Percentiles rank a stretch among this genome's conserved stretches.
Conservation (phyloP, 148 eudicot genomes). For the Fallopia convolvulus region DNA sequence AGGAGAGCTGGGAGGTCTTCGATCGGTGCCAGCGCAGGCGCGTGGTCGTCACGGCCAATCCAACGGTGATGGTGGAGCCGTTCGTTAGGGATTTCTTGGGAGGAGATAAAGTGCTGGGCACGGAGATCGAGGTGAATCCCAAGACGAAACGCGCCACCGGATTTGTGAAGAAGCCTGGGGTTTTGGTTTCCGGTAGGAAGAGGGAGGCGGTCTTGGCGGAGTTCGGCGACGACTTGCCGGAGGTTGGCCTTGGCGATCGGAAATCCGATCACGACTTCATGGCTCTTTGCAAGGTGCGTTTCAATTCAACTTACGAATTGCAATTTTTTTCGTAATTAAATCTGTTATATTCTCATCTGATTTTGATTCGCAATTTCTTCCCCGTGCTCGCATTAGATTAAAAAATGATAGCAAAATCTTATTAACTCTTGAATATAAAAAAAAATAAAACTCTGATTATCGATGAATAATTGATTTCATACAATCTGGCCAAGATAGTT, state of each 20-base stretch:
- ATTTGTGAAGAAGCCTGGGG: constrained; percentile 63
- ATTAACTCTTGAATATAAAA: too few relatives aligned
- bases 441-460: too few relatives aligned
- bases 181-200: constrained; percentile 75
- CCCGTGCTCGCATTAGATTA: too few relatives aligned
- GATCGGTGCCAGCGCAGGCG: constrained; percentile 55
- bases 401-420: too few relatives aligned
- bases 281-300: constrained; percentile 77
- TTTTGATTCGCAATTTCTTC: too few relatives aligned
- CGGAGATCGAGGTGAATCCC: constrained; percentile 80
- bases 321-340: neutral
- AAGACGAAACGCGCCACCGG: constrained; percentile 75
- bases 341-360: neutral
- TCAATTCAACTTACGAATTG: neutral
- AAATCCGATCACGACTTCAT: constrained; percentile 85
- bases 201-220: constrained; percentile 53
- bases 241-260: constrained; percentile 89
- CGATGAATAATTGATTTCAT: too few relatives aligned
- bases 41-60: constrained; percentile 89
- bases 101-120: constrained; percentile 82
- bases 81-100: constrained; percentile 82
- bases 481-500: too few relatives aligned
- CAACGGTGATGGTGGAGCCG: constrained; percentile 80
- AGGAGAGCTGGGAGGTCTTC: constrained; percentile 68
- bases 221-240: constrained; percentile 70